Percentiles rank a stretch among this genome's conserved stretches.
Evolutionary conservation across 108 stramenopile genomes (phyloP).

Genomic region (Fistulifera pelliculosa): DNA sequence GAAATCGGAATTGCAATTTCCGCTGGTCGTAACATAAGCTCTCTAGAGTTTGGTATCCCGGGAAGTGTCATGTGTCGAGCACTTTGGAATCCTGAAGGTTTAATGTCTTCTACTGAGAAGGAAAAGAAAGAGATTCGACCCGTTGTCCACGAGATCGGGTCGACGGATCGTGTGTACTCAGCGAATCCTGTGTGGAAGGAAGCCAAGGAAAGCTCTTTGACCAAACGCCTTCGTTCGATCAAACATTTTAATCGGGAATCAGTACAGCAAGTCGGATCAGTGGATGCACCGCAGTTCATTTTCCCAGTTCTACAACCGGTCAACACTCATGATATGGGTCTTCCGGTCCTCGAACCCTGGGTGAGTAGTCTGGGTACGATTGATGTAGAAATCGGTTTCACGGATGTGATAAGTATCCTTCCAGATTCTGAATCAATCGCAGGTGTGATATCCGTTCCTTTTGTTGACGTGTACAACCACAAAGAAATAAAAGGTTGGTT

Average conservation of each 20-base stretch:
- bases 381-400: conserved; percentile 59
- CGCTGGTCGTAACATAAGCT: conserved; percentile 52
- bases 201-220: conserved; percentile 35
- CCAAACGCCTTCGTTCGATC: conserved; percentile 48
- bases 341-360: conserved; percentile 31
- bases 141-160: conserved; percentile 46
- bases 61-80: conserved; percentile 58
- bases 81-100: conserved; percentile 46
- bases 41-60: conserved; percentile 60
- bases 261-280: conserved; percentile 14
- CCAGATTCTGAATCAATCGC: conserved; percentile 54
- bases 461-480: conserved; percentile 40
- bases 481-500: conserved; percentile 69
- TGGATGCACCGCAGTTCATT: conserved; percentile 5
- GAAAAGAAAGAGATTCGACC: conserved; percentile 25
- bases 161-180: conserved; percentile 42
- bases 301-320: conserved; percentile 64
- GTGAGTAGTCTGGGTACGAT: conserved; percentile 49
- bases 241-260: conserved; percentile 28
- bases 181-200: conserved; percentile 55
- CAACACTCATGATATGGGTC: conserved; percentile 1
- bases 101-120: conserved; percentile 21
- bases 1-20: conserved; percentile 32
- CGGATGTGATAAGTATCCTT: conserved; percentile 49
- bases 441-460: conserved; percentile 68